A percentile compares a stretch with the other conserved stretches of the same genome.
phyloP scores from a whole-genome alignment of 2,329 filamentous ascomycete genomes.

The Fusarium haematococcum region DNA sequence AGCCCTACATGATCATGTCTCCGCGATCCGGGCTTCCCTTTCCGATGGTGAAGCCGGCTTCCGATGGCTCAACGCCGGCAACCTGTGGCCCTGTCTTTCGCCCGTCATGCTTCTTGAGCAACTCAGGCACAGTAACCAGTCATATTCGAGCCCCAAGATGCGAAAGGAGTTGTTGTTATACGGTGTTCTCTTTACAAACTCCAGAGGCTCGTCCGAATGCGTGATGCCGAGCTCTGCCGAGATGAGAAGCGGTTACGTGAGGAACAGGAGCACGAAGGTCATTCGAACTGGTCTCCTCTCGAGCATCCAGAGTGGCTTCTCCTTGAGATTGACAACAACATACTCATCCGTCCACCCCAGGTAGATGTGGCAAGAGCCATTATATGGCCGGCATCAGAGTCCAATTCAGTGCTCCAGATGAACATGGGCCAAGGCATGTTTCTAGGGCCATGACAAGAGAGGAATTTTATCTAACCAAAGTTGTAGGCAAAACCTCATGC shows the following conservation, averaged over 20 bases:
- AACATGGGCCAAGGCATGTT: conserved; percentile 71
- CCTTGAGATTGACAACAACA: conserved; percentile 72
- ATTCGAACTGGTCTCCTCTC: conserved; percentile 65
- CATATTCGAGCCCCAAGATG: conserved; percentile 49
- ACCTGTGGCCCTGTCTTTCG: conserved; percentile 61
- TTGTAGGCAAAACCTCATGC: conserved; percentile 65
- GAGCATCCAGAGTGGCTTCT: conserved; percentile 72
- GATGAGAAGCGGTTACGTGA: conserved; percentile 49
- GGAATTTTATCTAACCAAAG: neutral
- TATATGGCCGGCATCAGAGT: conserved; percentile 60
- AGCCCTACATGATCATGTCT: neutral
- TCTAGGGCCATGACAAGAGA: neutral
- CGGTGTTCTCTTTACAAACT: conserved; percentile 57
- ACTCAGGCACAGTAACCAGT: conserved; percentile 47
- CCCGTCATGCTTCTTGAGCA: conserved; percentile 59
- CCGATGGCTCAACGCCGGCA: conserved; percentile 55
- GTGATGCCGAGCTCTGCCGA: conserved; percentile 41
- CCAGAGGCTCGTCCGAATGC: conserved; percentile 60
- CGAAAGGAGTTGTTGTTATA: conserved; percentile 56
- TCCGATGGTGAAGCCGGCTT: neutral
- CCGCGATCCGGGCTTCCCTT: neutral
- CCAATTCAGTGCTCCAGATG: conserved; percentile 72
- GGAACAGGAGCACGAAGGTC: conserved; percentile 62
- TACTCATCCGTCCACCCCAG: conserved; percentile 71
- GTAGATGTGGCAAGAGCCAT: conserved; percentile 71